Percentiles rank a stretch among this genome's conserved stretches.
phyloP scores from a whole-genome alignment of 1,284 basidiomycete species.

The Butyriboletus appendiculatus region DNA sequence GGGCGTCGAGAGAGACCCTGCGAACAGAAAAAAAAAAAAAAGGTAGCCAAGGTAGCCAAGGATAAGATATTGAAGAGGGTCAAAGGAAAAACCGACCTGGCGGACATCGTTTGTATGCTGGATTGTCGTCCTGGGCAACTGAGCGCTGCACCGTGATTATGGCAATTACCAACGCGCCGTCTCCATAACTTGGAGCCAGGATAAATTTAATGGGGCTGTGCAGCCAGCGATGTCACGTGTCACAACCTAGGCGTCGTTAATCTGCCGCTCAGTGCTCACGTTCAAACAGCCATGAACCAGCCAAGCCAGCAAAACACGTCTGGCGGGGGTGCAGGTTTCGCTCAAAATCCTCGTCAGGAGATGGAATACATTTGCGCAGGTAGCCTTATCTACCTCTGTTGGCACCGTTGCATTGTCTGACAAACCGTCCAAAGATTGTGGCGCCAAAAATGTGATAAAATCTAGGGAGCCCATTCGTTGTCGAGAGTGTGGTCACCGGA shows the following conservation, averaged over 20 bases:
- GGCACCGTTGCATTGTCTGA: conserved; percentile 10
- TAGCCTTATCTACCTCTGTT: conserved; percentile 37
- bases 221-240: conserved; percentile 18
- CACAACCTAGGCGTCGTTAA: background rate
- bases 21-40: conserved; percentile 1
- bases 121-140: conserved; percentile 14
- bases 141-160: conserved; percentile 13
- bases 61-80: background rate
- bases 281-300: conserved; percentile 30
- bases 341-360: conserved; percentile 50
- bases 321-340: conserved; percentile 28
- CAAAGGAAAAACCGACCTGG: background rate
- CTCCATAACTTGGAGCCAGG: background rate
- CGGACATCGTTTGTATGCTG: background rate
- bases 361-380: conserved; percentile 96
- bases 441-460: conserved; percentile 91
- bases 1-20: conserved; percentile 3
- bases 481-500: conserved; percentile 95
- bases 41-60: conserved; percentile 3
- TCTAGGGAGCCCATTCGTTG: conserved; percentile 96
- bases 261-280: background rate
- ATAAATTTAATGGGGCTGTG: conserved; percentile 12
- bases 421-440: conserved; percentile 71
- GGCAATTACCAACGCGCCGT: conserved; percentile 15
- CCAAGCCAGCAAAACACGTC: conserved; percentile 22